A percentile compares a stretch with the other conserved stretches of the same genome.
These are phyloP conservation scores for Neurospora sp. DNA, from an alignment of 495 filamentous ascomycete species.

Conservation along the genomic window DNA sequence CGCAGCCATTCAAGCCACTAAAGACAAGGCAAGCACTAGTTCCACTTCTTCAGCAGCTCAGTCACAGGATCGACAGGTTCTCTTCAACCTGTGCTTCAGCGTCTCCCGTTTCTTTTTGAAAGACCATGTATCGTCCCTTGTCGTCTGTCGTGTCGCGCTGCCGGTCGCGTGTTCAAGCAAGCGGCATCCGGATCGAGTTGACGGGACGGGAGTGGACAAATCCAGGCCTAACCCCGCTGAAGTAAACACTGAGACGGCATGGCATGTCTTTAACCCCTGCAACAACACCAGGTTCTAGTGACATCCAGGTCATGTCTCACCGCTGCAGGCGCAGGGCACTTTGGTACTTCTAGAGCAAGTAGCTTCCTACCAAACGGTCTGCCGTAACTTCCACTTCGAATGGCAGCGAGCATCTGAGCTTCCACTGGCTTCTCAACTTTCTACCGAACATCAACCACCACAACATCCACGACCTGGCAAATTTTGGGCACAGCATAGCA, in stretches of 20 bases:
- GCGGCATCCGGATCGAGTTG: not conserved
- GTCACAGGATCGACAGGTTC: not conserved
- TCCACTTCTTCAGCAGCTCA: not conserved
- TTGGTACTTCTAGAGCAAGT: not conserved
- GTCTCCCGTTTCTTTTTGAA: not conserved
- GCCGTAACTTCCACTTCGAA: not conserved
- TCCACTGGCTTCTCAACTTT: not conserved
- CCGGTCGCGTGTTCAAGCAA: not conserved
- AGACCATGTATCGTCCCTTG: not conserved
- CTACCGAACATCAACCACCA: not conserved
- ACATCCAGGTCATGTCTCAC: not conserved
- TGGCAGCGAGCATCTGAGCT: not conserved
- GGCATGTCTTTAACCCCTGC: not conserved
- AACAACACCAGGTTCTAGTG: not conserved
- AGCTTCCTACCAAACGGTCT: not conserved
- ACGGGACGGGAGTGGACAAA: not conserved
- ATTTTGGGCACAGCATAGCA: not conserved
- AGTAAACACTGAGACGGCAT: not conserved
- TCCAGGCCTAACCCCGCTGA: conserved; percentile 1
- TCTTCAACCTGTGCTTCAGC: not conserved
- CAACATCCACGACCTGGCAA: not conserved
- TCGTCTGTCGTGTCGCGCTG: not conserved
- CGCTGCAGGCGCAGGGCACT: not conserved
- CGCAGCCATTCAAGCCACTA: not conserved
- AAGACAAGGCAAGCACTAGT: not conserved